Evolutionary conservation across 2,329 filamentous ascomycete genomes (phyloP), one percentile per base, ranked within the genome.

Genomic region (Parasarocladium wereldwijsianum): DNA sequence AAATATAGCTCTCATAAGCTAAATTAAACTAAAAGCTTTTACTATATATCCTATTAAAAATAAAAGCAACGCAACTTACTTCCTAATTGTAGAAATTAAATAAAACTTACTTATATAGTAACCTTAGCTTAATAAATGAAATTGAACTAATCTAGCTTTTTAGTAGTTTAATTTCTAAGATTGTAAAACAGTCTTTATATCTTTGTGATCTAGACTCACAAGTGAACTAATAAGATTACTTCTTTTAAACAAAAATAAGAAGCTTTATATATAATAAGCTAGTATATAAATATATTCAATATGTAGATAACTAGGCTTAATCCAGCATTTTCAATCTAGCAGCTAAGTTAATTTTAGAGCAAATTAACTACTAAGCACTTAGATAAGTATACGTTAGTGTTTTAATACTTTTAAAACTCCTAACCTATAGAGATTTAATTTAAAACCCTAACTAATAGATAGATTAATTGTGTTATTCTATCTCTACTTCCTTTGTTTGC

Each of bases 121-220:
- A n/a, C n/a, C n/a, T n/a, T n/a, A n/a, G n/a, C n/a, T 24, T 24
- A 24, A 12, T 24, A 24, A 24, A 6, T 24, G 8, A 29, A 21
- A 21, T n/a, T 29, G 19, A 29, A 29, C n/a, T 28, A 28, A 15
- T 28, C 20, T 8, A n/a, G n/a, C n/a, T n/a, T n/a, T n/a, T n/a
- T n/a, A n/a, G n/a, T n/a, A n/a, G n/a, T n/a, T 25, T 10, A 25
- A 25, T 25, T 8, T 25, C 8, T 25, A 13, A 10, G 13, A 9
- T 13, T 25, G 8, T 9, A 10, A 25, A 25, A 13, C 14, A 25
- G 8, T 9, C 9, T 8, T 8, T 25, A 25, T 25, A 10, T 10
- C 14, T 10, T 8, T 8, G 24, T 8, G 7, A 25, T 8, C 12
- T 8, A 25, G 8, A 10, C 9, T 25, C 8, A 25, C 14, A 25